Conservation (phyloP, 768 basidiomycete genomes). For the Hypholoma fasciculare region DNA sequence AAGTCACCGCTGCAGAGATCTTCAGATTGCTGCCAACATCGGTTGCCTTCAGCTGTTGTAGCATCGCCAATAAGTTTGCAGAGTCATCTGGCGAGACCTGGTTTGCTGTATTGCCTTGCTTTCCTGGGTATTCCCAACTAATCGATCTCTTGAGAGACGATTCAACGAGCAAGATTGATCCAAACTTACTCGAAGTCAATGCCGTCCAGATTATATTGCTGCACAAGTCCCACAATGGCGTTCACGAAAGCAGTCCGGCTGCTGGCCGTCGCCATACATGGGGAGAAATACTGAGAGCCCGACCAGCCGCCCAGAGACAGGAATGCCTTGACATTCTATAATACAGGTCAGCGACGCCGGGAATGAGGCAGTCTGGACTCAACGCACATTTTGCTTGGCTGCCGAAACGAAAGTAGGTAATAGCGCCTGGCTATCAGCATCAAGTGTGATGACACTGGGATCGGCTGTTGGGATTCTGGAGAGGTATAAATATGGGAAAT, state of each 20-base stretch:
- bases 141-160: no score
- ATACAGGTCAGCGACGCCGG: background rate
- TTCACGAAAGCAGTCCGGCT: constrained; percentile 61
- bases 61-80: constrained; percentile 74
- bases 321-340: constrained; percentile 54
- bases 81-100: constrained; percentile 55
- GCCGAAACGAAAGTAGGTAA: constrained; percentile 54
- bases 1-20: constrained; percentile 45
- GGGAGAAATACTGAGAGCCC: constrained; percentile 60
- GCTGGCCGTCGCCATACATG: constrained; percentile 48
- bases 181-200: constrained; percentile 49
- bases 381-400: constrained; percentile 38
- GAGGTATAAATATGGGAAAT: background rate
- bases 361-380: background rate
- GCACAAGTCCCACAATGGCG: constrained; percentile 45
- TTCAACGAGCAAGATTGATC: background rate
- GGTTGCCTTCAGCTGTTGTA: constrained; percentile 63
- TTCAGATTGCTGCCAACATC: constrained; percentile 50
- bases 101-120: constrained; percentile 69
- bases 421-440: constrained; percentile 37
- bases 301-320: constrained; percentile 71
- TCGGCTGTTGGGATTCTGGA: constrained; percentile 31
- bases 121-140: constrained; percentile 82
- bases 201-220: constrained; percentile 53
- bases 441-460: constrained; percentile 27